Conservation (phyloP, 2,329 filamentous ascomycete species). For the Diaporthe citri region DNA sequence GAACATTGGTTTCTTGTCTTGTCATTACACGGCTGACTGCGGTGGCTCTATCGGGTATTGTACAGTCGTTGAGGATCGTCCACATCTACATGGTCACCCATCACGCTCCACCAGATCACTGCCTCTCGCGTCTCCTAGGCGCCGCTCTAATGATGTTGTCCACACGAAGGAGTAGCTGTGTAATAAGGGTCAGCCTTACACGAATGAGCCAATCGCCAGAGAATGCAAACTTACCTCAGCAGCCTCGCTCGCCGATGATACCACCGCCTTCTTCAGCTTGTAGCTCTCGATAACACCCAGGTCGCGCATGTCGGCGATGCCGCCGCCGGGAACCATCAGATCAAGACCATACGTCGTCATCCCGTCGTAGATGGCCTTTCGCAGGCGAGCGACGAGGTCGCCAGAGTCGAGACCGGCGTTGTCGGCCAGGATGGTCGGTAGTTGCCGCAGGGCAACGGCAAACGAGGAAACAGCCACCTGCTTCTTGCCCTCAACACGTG, state of each 20-base stretch:
- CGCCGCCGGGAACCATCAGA: conserved; percentile 88
- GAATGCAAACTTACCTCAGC: conserved; percentile 79
- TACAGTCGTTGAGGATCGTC: conserved; percentile 37
- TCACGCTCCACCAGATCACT: conserved; percentile 59
- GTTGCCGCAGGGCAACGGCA: conserved; percentile 87
- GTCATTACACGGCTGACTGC: conserved; percentile 40
- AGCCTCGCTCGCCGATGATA: conserved; percentile 94
- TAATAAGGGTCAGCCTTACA: conserved; percentile 31
- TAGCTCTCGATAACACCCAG: conserved; percentile 97
- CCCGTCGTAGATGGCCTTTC: conserved; percentile 95
- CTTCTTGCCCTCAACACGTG: conserved; percentile 96
- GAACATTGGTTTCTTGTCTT: conserved; percentile 17
- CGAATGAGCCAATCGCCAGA: not conserved
- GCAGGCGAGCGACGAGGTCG: conserved; percentile 89
- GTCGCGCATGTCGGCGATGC: conserved; percentile 95
- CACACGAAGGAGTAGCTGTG: conserved; percentile 88
- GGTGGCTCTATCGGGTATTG: conserved; percentile 41
- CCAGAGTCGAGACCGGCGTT: conserved; percentile 97
- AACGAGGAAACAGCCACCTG: conserved; percentile 94
- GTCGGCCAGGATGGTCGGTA: conserved; percentile 96
- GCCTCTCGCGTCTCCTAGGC: conserved; percentile 83
- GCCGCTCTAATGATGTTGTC: conserved; percentile 98
- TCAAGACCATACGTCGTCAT: conserved; percentile 94
- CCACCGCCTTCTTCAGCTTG: conserved; percentile 98
- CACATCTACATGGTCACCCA: conserved; percentile 12